Percentiles rank a stretch among this genome's conserved stretches.
Evolutionary conservation across 176 grass and related monocot species (phyloP).

Genomic region (Carex pumila): DNA sequence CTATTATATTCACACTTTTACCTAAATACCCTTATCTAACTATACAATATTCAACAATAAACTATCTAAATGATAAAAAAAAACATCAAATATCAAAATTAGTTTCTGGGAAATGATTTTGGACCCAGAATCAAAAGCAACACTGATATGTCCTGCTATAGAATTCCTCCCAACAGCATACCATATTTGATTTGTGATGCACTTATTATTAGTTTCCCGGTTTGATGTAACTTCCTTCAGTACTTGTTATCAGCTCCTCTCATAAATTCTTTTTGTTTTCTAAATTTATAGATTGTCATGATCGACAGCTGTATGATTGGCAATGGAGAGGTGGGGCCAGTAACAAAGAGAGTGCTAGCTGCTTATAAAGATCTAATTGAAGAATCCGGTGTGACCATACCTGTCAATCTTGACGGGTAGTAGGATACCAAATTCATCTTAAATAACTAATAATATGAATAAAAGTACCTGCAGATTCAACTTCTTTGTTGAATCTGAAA

Average conservation of each 20-base stretch:
- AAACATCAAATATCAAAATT: neutral
- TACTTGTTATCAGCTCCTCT: neutral
- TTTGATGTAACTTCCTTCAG: neutral
- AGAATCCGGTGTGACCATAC: conserved; percentile 55
- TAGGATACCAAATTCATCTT: neutral
- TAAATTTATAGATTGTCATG: conserved; percentile 46
- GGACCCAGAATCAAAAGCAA: too few species aligned
- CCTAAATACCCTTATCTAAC: too few species aligned
- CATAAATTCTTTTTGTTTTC: neutral
- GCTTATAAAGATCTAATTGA: conserved; percentile 62
- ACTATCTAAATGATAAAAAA: neutral
- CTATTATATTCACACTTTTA: too few species aligned
- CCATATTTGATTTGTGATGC: neutral
- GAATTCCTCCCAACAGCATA: neutral
- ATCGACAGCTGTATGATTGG: conserved; percentile 49
- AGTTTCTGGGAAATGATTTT: neutral
- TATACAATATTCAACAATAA: too few species aligned
- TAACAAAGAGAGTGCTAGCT: conserved; percentile 65
- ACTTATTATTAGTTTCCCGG: neutral
- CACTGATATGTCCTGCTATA: neutral
- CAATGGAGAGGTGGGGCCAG: conserved; percentile 49
- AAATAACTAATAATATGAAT: neutral
- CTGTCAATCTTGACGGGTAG: conserved; percentile 26
- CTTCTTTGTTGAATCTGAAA: conserved; percentile 3
- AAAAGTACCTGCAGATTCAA: neutral